Conservation (phyloP, 192 early-diverging fungal genomes). For the Entomortierella beljakovae region DNA sequence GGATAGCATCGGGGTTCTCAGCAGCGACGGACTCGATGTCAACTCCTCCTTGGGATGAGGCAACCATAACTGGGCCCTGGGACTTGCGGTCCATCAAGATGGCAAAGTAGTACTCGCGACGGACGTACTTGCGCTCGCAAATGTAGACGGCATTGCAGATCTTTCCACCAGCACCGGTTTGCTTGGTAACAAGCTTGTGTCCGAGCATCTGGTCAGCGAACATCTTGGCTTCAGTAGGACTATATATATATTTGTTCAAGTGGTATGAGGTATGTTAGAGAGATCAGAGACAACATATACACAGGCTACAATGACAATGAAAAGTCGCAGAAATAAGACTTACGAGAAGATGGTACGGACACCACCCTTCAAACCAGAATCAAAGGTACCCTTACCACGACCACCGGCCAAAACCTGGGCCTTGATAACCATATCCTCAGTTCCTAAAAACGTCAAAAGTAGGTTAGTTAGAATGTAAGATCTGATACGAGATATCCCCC, state of each 20-base stretch:
- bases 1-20: slow-evolving; percentile 96
- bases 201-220: slow-evolving; percentile 96
- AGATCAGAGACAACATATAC: no score
- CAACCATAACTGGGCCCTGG: slow-evolving; percentile 95
- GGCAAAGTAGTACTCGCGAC: slow-evolving; percentile 99
- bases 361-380: slow-evolving; percentile 96
- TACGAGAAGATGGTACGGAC: slow-evolving; percentile 71
- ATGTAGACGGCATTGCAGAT: slow-evolving; percentile 96
- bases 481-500: no score
- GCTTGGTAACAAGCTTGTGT: slow-evolving; percentile 98
- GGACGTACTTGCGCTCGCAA: slow-evolving; percentile 96
- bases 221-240: slow-evolving; percentile 88
- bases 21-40: slow-evolving; percentile 98
- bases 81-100: slow-evolving; percentile 97
- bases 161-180: slow-evolving; percentile 95
- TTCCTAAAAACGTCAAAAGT: slow-evolving; percentile 43
- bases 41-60: slow-evolving; percentile 98
- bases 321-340: slow-evolving; percentile 31
- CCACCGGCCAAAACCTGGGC: slow-evolving; percentile 98
- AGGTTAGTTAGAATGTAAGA: background rate
- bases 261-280: background rate
- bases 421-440: slow-evolving; percentile 81
- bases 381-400: slow-evolving; percentile 98
- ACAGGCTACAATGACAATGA: background rate
- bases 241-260: slow-evolving; percentile 26